Conservation (phyloP, 768 basidiomycete species). For the Polyporus arcularius region DNA sequence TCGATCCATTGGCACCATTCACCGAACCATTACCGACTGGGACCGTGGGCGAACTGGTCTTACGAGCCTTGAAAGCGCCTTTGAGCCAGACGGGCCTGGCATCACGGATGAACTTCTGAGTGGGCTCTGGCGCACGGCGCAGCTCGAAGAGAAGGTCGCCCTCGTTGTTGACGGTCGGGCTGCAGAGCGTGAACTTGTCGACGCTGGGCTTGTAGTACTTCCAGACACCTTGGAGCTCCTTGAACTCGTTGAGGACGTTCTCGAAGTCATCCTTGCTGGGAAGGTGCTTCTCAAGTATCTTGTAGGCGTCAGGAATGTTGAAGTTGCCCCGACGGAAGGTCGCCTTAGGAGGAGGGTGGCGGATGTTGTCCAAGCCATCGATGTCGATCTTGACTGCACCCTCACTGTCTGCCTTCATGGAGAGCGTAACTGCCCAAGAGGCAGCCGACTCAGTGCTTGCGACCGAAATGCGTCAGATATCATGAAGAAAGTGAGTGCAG, state of each 20-base stretch:
- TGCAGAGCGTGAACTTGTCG: conserved; percentile 27
- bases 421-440: conserved; percentile 26
- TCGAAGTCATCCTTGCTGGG: conserved; percentile 14
- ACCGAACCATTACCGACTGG: no score
- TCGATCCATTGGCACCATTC: no score
- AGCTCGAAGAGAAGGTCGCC: conserved; percentile 32
- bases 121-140: no score
- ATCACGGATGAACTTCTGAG: no score
- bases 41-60: no score
- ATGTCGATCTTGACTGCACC: conserved; percentile 26
- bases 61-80: no score
- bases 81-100: no score
- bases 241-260: conserved; percentile 25
- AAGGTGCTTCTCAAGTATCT: conserved; percentile 21
- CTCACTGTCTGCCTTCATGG: conserved; percentile 19
- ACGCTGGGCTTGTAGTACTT: conserved; percentile 24
- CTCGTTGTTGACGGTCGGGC: conserved; percentile 31
- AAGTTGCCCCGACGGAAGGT: conserved; percentile 12
- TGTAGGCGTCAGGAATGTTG: conserved; percentile 14
- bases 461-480: background rate
- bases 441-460: conserved; percentile 26
- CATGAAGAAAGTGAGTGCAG: background rate
- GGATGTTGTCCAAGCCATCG: conserved; percentile 2
- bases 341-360: conserved; percentile 18
- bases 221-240: conserved; percentile 32